Evolutionary conservation across 495 filamentous ascomycete genomes (phyloP), one percentile per base, ranked within the genome.

Genomic region (Penicillium ucsense): DNA sequence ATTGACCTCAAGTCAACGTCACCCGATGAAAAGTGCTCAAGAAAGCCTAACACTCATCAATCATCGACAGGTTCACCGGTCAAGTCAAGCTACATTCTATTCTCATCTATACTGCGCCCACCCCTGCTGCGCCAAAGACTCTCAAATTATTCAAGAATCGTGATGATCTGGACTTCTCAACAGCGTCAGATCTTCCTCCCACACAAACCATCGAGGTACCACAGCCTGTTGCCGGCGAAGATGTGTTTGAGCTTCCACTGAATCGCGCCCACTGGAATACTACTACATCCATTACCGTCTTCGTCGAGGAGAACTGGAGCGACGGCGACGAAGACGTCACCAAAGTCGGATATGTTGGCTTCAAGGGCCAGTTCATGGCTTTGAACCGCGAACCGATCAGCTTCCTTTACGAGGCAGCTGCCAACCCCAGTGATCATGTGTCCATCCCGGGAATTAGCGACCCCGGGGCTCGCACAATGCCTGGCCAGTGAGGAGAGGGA

Each of bases 81-180:
- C 88, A 94, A 66, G 78, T 95, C 48, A 94, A 90, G 63, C 80
- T 98, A 0, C 89, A 97, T 66, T 82, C 85, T 12, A 79, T 97
- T 54, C 76, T 95, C 29, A 60, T 97, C 29, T 86, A 90, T 57
- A 85, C 86, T 3, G 85, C 85, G 3, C 70, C 77, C 40, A 81
- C 81, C 3, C 50, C 66, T 41, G 79, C 74, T 43, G 87, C 91
- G n/a, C 92, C 94, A 1, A 76, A 76, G 42, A 94, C 86, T 7
- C 64, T 96, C 34, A 88, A 87, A 56, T 66, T 97, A 28, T 90
- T 86, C 66, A 74, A 84, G 66, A 96, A 98, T 73, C 79, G 81
- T 31, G 80, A 88, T 47, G 81, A 90, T 63, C 64, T 97, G 35
- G 94, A 97, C 66, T 98, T 97, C 69, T 62, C 61, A 30, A 75